A percentile compares a stretch with the other conserved stretches of the same genome.
Evolutionary conservation across 2,329 filamentous ascomycete genomes (phyloP).

Genomic region (Fusarium tupiense): DNA sequence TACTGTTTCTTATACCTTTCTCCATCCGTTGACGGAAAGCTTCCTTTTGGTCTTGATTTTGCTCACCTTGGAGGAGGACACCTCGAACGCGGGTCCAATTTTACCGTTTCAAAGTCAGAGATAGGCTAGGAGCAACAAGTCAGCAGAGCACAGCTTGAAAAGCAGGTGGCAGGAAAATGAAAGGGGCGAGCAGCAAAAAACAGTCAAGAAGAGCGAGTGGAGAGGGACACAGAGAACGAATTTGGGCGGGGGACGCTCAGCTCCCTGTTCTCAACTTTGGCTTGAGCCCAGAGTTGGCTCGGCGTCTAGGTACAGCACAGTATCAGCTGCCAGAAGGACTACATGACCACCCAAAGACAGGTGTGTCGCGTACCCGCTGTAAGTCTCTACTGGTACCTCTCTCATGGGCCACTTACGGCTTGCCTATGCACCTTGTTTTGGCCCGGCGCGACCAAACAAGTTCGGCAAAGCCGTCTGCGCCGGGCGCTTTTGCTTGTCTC

Average conservation of each 20-base stretch:
- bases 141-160: slow-evolving; percentile 21
- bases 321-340: slow-evolving; percentile 48
- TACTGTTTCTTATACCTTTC: not conserved
- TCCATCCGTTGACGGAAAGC: not conserved
- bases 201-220: slow-evolving; percentile 44
- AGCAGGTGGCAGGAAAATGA: slow-evolving; percentile 32
- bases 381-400: slow-evolving; percentile 49
- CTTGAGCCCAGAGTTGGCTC: slow-evolving; percentile 27
- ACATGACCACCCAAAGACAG: slow-evolving; percentile 47
- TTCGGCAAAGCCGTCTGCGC: slow-evolving; percentile 38
- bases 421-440: slow-evolving; percentile 42
- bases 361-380: slow-evolving; percentile 51
- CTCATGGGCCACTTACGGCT: slow-evolving; percentile 41
- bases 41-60: not conserved
- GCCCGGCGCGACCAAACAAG: slow-evolving; percentile 40
- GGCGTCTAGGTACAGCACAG: slow-evolving; percentile 50
- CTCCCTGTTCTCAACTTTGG: slow-evolving; percentile 43
- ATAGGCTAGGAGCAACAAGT: slow-evolving; percentile 5
- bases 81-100: slow-evolving; percentile 14
- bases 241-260: slow-evolving; percentile 44
- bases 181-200: slow-evolving; percentile 11
- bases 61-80: not conserved
- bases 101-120: not conserved
- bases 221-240: slow-evolving; percentile 38
- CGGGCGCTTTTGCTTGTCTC: slow-evolving; percentile 35